phyloP scores from a whole-genome alignment of 225 moss, liverwort and hornwort genomes.

The Sphagnum contortum region DNA sequence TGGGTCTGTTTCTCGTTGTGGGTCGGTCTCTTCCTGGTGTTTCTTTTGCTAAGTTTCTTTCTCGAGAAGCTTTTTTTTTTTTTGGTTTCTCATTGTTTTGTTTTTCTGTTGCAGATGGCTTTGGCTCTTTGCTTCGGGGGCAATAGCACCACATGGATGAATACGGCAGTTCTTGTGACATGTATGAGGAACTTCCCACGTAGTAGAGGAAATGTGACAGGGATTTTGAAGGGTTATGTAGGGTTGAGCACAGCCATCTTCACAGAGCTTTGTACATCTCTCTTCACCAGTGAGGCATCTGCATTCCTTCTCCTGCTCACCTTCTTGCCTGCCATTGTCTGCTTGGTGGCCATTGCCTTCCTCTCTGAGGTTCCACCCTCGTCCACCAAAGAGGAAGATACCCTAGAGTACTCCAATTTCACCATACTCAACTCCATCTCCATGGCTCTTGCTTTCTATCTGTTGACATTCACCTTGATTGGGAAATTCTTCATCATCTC shows the following conservation, averaged over 20 bases:
- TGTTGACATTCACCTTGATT: constrained; percentile 44
- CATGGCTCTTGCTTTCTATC: constrained; percentile 42
- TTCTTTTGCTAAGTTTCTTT: too few species aligned
- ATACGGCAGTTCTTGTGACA: constrained; percentile 66
- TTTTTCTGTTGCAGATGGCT: constrained; percentile 49
- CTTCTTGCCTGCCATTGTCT: constrained; percentile 32
- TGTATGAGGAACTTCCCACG: constrained; percentile 51
- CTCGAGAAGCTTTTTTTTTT: too few species aligned
- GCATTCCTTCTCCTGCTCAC: constrained; percentile 50
- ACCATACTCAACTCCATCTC: constrained; percentile 43
- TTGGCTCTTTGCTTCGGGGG: constrained; percentile 72
- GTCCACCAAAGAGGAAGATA: constrained; percentile 27
- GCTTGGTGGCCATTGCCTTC: constrained; percentile 33
- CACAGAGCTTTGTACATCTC: constrained; percentile 52
- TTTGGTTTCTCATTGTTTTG: too few species aligned
- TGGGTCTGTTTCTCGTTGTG: too few species aligned
- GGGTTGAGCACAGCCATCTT: constrained; percentile 65
- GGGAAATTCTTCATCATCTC: constrained; percentile 31
- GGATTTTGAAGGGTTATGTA: constrained; percentile 59
- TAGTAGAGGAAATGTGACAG: constrained; percentile 53
- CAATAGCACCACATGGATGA: constrained; percentile 96
- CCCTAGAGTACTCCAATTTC: constrained; percentile 34
- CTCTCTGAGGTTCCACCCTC: constrained; percentile 39
- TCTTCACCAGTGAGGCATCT: constrained; percentile 41
- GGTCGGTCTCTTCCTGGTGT: too few species aligned